A percentile compares a stretch with the other conserved stretches of the same genome.
These are phyloP conservation scores for Ogataea methylovora DNA, from an alignment of 805 yeast species.

Conservation along the genomic window DNA sequence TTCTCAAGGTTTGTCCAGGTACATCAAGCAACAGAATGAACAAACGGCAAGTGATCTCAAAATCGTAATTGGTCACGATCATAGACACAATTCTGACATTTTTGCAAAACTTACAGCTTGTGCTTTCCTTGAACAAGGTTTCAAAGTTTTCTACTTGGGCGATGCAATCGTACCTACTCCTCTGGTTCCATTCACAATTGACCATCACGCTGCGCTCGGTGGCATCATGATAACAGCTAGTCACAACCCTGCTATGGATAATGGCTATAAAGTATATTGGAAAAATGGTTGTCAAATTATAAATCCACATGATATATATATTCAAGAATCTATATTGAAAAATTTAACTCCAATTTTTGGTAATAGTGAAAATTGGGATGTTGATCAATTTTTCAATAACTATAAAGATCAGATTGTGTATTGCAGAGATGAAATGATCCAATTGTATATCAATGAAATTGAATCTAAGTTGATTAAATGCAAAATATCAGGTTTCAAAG, in stretches of 20 bases:
- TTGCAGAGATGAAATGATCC: conserved; percentile 35
- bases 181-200: conserved; percentile 82
- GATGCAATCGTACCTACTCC: conserved; percentile 70
- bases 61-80: conserved; percentile 87
- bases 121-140: conserved; percentile 62
- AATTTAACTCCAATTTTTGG: conserved; percentile 55
- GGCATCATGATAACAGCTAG: conserved; percentile 95
- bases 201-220: conserved; percentile 50
- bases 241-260: conserved; percentile 78
- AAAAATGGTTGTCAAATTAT: conserved; percentile 92
- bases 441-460: conserved; percentile 32
- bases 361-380: conserved; percentile 33
- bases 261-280: conserved; percentile 94
- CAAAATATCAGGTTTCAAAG: conserved; percentile 30
- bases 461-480: conserved; percentile 23
- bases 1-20: conserved; percentile 69
- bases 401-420: conserved; percentile 22
- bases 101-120: conserved; percentile 78
- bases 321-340: conserved; percentile 53
- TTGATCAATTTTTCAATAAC: conserved; percentile 19
- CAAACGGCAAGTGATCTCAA: conserved; percentile 23
- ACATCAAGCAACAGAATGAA: conserved; percentile 28
- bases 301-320: conserved; percentile 78
- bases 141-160: conserved; percentile 60
- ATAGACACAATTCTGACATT: conserved; percentile 68